A percentile compares a stretch with the other conserved stretches of the same genome.
phyloP scores from a whole-genome alignment of 106 monocot genomes.

The Dioscorea zingiberensis region DNA sequence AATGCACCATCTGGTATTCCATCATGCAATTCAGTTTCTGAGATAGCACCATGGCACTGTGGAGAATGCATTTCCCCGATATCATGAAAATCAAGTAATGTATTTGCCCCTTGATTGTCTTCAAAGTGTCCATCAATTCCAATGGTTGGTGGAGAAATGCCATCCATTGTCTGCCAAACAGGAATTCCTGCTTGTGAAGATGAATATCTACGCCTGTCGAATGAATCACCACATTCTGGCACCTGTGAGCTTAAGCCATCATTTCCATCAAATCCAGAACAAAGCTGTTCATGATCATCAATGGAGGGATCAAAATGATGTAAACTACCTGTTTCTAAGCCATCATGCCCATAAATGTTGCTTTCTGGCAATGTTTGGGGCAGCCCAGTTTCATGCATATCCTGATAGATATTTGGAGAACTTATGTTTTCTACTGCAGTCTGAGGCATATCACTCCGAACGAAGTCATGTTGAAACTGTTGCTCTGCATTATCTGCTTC shows the following conservation, averaged over 20 bases:
- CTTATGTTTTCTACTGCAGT: slow-evolving; percentile 19
- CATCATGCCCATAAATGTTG: slow-evolving; percentile 3
- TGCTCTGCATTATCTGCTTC: slow-evolving; percentile 19
- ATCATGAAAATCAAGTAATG: slow-evolving; percentile 14
- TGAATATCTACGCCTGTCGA: slow-evolving; percentile 32
- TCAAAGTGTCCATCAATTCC: slow-evolving; percentile 24
- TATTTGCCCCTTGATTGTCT: slow-evolving; percentile 14
- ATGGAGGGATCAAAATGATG: background rate
- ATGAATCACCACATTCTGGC: slow-evolving; percentile 18
- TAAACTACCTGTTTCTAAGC: too few relatives aligned
- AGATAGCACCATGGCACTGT: slow-evolving; percentile 16
- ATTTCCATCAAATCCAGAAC: slow-evolving; percentile 16
- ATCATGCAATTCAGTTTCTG: slow-evolving; percentile 32
- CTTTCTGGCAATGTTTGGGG: slow-evolving; percentile 12
- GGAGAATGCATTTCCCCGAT: slow-evolving; percentile 17
- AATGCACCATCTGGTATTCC: slow-evolving; percentile 9
- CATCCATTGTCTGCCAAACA: slow-evolving; percentile 30
- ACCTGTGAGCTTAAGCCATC: slow-evolving; percentile 14
- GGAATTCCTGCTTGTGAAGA: slow-evolving; percentile 23
- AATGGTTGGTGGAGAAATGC: slow-evolving; percentile 18
- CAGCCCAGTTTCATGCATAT: slow-evolving; percentile 16
- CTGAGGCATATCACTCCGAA: slow-evolving; percentile 16
- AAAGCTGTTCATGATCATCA: slow-evolving; percentile 3
- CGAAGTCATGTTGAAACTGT: slow-evolving; percentile 22
- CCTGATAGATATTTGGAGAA: slow-evolving; percentile 10